phyloP scores from a whole-genome alignment of 768 basidiomycete species.

The Tylopilus balloui region DNA sequence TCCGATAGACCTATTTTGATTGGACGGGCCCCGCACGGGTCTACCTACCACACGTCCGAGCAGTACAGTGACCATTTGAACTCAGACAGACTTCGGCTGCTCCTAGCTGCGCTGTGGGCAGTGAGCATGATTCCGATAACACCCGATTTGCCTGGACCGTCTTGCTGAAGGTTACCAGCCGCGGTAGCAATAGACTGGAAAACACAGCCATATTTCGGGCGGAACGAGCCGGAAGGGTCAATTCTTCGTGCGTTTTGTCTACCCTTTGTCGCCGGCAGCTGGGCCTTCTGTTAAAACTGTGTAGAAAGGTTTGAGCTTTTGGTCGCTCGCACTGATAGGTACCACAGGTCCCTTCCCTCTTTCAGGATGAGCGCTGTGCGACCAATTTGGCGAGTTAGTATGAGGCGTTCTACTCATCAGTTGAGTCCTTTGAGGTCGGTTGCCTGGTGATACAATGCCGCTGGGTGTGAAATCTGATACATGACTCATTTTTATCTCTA shows the following conservation, averaged over 20 bases:
- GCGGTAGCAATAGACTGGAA: slow-evolving; percentile 11
- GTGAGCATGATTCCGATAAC: background rate
- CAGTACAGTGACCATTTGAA: background rate
- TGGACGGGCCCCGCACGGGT: background rate
- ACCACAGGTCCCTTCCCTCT: background rate
- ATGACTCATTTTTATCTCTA: background rate
- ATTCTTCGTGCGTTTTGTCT: slow-evolving; percentile 1
- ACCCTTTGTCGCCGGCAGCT: slow-evolving; percentile 5
- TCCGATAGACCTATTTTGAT: background rate
- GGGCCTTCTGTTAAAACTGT: slow-evolving; percentile 7
- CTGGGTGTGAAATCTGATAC: slow-evolving; percentile 15
- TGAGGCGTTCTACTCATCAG: no score
- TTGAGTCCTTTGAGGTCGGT: no score
- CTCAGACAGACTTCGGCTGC: background rate
- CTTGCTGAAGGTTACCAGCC: background rate
- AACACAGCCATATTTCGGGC: slow-evolving; percentile 4
- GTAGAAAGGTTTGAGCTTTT: background rate
- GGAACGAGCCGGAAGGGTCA: slow-evolving; percentile 5
- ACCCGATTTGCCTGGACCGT: background rate
- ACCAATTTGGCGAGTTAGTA: background rate
- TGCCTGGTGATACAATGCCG: slow-evolving; percentile 6
- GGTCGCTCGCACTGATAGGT: background rate
- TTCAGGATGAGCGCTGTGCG: background rate
- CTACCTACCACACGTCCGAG: background rate
- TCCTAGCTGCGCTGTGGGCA: background rate